Base-by-base conservation (phyloP, 2,329 filamentous ascomycete genomes). In the Cylindrodendrum hubeiense region DNA sequence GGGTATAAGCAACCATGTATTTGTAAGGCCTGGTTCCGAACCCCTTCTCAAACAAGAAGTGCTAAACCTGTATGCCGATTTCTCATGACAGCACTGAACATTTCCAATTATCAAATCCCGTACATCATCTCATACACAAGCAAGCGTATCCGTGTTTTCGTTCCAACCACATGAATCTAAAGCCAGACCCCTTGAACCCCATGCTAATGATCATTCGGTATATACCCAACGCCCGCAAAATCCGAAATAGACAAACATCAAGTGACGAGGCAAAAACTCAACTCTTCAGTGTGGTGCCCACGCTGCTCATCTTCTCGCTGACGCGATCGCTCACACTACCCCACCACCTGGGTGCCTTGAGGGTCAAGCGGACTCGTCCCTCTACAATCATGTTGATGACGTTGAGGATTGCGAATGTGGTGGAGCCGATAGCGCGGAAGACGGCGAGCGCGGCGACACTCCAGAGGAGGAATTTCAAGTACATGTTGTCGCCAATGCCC, bases 381-480 rank as follows among this genome's bases (percentile, higher is more conserved):
- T 99, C 95, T 39, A 96, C 93, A 39, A 97, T 84, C 75, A 90
- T 91, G 77, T 97, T 95, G 60, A 99, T 82, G 34, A 91, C 83
- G 76, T 97, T 95, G 75, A 98, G 90, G 64, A 98, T 79, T 3
- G 93, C 90, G 81, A 97, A 99, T 0, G 93, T 88, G 1, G 90
- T 90, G 10, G 88, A 91, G 0, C 96, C 96, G 2, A 98, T 79
- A 1, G 94, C 95, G 68, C 96, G 89, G 86, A 99, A 97, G 7
- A 96, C 83, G 1, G 97, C 96, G 26, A 99, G 82, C 0, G 87
- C 86, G 0, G 96, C 96, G 15, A 99, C 96, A 30, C 88, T 85
- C 96, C 96, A 99, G 22, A 99, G 86, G 76, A 99, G 93, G 81
- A 98, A 96, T 37, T 90, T 91, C 46, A 99, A 87, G 79, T 99